These are phyloP conservation scores for Aspergillus sclerotiicarbonarius DNA, from an alignment of 495 filamentous ascomycete genomes.

Conservation along the genomic window DNA sequence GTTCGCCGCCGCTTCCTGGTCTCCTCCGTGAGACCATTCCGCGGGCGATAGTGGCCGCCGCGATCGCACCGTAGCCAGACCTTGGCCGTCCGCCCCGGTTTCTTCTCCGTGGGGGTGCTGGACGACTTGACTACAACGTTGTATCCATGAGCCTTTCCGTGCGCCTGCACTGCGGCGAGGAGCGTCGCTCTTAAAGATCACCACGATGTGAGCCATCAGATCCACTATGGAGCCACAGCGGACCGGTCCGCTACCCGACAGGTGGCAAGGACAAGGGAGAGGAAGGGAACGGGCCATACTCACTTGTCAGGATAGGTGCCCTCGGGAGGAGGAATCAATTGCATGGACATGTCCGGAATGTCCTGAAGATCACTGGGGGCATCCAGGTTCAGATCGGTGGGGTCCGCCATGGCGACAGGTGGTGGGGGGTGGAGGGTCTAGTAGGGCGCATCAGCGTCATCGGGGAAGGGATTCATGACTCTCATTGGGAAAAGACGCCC, in stretches of 20 bases:
- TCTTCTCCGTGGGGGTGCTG: constrained; percentile 47
- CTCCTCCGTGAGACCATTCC: constrained; percentile 50
- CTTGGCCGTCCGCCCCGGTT: constrained; percentile 46
- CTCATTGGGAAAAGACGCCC: background rate
- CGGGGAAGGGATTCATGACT: background rate
- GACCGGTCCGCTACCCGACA: background rate
- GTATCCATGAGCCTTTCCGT: constrained; percentile 47
- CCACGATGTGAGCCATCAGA: constrained; percentile 9
- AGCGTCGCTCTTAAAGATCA: constrained; percentile 32
- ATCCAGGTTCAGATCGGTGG: constrained; percentile 45
- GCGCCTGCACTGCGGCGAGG: constrained; percentile 42
- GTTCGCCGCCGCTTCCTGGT: constrained; percentile 47
- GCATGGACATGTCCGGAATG: constrained; percentile 46
- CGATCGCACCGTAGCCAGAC: constrained; percentile 51
- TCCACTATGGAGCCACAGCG: constrained; percentile 4
- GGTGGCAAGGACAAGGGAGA: background rate
- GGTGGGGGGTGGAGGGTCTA: constrained; percentile 12
- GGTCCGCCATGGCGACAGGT: constrained; percentile 38
- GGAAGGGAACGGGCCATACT: constrained; percentile 13
- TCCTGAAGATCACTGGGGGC: constrained; percentile 50
- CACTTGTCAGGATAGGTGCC: constrained; percentile 49
- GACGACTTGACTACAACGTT: constrained; percentile 51
- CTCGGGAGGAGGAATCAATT: constrained; percentile 43
- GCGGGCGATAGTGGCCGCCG: constrained; percentile 50
- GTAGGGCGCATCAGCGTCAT: constrained; percentile 20